Conservation (phyloP, 805 yeast genomes). For the Saturnispora kantuleensis region DNA sequence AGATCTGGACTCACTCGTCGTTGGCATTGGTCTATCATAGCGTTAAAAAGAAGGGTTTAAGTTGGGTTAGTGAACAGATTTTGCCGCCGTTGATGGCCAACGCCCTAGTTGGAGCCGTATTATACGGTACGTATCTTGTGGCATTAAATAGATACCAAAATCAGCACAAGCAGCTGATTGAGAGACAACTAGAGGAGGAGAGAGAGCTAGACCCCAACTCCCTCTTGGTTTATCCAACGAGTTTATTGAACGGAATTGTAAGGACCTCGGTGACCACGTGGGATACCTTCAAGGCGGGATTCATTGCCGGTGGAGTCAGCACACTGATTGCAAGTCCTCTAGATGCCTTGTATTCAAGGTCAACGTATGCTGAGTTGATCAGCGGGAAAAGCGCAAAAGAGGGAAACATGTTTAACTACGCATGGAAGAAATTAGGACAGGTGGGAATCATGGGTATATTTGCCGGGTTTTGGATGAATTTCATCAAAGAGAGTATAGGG, state of each 20-base stretch:
- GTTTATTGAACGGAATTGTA: conserved; percentile 6
- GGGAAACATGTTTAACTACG: conserved; percentile 65
- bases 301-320: conserved; percentile 77
- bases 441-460: conserved; percentile 78
- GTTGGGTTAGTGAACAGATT: conserved; percentile 85
- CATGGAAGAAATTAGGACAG: conserved; percentile 53
- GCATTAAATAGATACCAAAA: conserved; percentile 33
- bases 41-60: conserved; percentile 46
- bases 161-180: conserved; percentile 10
- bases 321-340: conserved; percentile 90
- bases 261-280: conserved; percentile 14
- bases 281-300: conserved; percentile 73
- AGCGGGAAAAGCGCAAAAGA: conserved; percentile 45
- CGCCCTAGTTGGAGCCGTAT: conserved; percentile 77
- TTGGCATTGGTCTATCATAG: conserved; percentile 67
- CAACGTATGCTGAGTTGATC: conserved; percentile 63
- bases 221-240: conserved; percentile 1
- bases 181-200: conserved; percentile 13
- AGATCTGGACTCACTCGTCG: conserved; percentile 62
- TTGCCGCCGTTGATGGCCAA: conserved; percentile 85
- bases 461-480: conserved; percentile 77
- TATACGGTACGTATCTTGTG: conserved; percentile 73
- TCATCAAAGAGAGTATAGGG: conserved; percentile 70
- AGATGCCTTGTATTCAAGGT: conserved; percentile 81
- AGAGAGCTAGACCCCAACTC: conserved; percentile 23